Evolutionary conservation across 2,329 filamentous ascomycete genomes (phyloP).

Genomic region (Alternaria incomplexa): DNA sequence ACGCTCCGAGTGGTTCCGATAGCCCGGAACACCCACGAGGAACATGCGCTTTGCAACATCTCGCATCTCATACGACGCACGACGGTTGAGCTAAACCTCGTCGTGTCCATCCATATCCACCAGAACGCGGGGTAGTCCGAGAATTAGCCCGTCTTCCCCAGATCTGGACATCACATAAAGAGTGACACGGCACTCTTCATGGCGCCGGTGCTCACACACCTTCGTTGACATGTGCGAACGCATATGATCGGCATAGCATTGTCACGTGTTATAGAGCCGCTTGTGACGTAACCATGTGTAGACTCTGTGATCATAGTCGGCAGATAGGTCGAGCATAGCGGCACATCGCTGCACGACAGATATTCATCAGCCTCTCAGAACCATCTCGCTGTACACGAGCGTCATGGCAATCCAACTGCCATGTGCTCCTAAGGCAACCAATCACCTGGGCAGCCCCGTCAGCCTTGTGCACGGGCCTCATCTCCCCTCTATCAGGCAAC

Average conservation of each 20-base stretch:
- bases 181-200: background rate
- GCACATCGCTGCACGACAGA: background rate
- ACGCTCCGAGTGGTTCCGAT: background rate
- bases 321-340: background rate
- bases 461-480: background rate
- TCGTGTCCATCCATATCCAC: background rate
- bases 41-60: background rate
- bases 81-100: background rate
- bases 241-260: background rate
- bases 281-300: background rate
- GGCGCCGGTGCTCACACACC: background rate
- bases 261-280: background rate
- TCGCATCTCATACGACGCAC: background rate
- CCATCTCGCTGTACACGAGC: background rate
- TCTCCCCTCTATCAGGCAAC: constrained; percentile 3
- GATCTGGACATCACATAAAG: background rate
- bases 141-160: background rate
- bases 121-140: constrained; percentile 12
- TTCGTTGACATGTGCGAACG: constrained; percentile 1
- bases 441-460: background rate
- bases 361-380: background rate
- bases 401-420: background rate
- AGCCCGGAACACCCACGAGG: background rate
- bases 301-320: background rate
- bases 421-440: background rate